A percentile compares a stretch with the other conserved stretches of the same genome.
phyloP scores from a whole-genome alignment of 78 protist genomes.

The Mantamonas sphyraenae region DNA sequence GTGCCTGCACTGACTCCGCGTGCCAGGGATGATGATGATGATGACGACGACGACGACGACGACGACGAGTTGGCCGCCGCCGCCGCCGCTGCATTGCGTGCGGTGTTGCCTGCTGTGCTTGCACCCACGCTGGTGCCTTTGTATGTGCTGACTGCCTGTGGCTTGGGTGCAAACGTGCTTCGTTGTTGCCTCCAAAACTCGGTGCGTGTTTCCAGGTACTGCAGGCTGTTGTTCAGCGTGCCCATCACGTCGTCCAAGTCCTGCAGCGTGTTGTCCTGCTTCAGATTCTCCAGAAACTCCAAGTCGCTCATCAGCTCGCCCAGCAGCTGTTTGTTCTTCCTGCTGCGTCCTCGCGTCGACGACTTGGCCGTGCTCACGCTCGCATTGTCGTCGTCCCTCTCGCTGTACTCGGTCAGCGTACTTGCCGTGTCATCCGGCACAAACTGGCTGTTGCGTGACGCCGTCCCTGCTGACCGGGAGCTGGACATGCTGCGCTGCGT shows the following conservation, averaged over 20 bases:
- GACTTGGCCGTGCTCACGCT: too few relatives aligned
- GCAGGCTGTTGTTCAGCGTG: background rate
- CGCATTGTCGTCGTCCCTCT: too few relatives aligned
- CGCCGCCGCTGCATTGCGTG: too few relatives aligned
- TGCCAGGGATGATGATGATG: background rate
- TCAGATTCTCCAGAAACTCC: background rate
- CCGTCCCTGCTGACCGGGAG: too few relatives aligned
- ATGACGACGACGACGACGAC: background rate
- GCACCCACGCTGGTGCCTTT: background rate
- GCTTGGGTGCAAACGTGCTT: background rate
- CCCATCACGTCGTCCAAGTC: background rate
- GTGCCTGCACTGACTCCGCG: background rate
- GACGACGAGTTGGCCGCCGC: background rate
- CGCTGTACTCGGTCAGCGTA: too few relatives aligned
- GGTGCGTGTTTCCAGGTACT: slow-evolving; percentile 3
- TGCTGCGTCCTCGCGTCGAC: too few relatives aligned
- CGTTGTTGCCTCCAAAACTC: slow-evolving; percentile 33
- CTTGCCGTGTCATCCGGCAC: too few relatives aligned
- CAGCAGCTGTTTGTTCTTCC: slow-evolving; percentile 9
- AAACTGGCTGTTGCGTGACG: too few relatives aligned
- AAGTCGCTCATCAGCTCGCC: slow-evolving; percentile 3
- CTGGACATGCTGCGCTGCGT: too few relatives aligned
- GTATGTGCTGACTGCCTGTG: background rate
- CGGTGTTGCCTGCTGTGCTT: background rate
- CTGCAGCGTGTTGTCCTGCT: background rate